Percentiles rank a stretch among this genome's conserved stretches.
Evolutionary conservation across 176 grass and related monocot species (phyloP).

Genomic region (Musa itinerans): DNA sequence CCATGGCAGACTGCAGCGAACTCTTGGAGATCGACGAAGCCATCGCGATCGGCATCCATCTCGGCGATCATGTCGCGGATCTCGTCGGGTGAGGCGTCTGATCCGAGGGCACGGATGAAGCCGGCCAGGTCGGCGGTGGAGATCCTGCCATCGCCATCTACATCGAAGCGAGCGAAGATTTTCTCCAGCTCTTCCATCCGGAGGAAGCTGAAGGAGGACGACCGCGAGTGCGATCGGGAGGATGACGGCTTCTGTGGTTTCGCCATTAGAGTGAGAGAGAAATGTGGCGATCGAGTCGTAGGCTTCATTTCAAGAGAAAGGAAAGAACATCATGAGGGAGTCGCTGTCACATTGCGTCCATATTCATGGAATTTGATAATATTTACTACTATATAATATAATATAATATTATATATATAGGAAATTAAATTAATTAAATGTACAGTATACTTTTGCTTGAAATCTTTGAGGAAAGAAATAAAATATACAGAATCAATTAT

Average conservation of each 20-base stretch:
- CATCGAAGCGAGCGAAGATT: constrained; percentile 69
- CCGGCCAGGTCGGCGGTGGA: constrained; percentile 43
- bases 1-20: constrained; percentile 38
- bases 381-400: too few species aligned
- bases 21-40: constrained; percentile 62
- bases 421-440: too few species aligned
- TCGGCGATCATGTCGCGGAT: constrained; percentile 64
- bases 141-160: constrained; percentile 80
- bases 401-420: too few species aligned
- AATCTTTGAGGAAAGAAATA: too few species aligned
- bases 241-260: neutral
- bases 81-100: constrained; percentile 26
- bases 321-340: too few species aligned
- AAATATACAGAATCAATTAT: too few species aligned
- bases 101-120: constrained; percentile 38
- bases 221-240: neutral
- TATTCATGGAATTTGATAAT: too few species aligned
- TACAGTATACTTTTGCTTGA: too few species aligned
- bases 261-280: neutral
- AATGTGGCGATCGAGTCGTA: too few species aligned
- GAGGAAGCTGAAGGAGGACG: neutral
- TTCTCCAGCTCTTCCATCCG: constrained; percentile 35
- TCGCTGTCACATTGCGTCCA: too few species aligned
- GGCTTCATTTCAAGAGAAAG: too few species aligned
- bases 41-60: constrained; percentile 68